Evolutionary conservation across 805 yeast species (phyloP), one percentile per base, ranked within the genome.

Genomic region (Kregervanrija delftensis): DNA sequence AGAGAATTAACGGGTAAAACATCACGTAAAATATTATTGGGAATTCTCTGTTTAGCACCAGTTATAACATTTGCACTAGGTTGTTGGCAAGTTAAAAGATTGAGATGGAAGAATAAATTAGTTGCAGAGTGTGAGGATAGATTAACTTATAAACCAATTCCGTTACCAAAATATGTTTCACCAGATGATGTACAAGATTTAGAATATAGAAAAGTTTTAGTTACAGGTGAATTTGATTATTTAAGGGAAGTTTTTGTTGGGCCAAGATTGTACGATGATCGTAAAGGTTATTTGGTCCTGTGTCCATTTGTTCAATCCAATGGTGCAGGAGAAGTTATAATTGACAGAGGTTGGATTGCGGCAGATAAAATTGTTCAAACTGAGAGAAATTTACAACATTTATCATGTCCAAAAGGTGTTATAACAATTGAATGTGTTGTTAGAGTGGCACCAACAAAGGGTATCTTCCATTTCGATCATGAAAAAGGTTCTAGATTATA

Each of bases 281-380:
- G 72, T 4, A 74, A 79, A 45, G 99, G 99, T 1, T 93, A 86
- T 61, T 65, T 77, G 17, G 73, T 91, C 5, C 78, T 86, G 30
- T 83, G 95, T 5, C 98, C 99, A 11, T 78, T 93, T 55, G 74
- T 79, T 17, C 77, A 95, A 48, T 68, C 77, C 4, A 80, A 77
- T 49, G 86, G 88, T 17, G 93, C 89, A 2, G 76, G 81, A 40
- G 90, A 86, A 43, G 69, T 93, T 13, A 67, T 93, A 43, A 74
- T 93, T 30, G 95, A 87, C 60, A 76, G 99, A 52, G 99, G 99
- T 12, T 93, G 97, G 95, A 79, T 93, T 39, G 67, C 77, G 22
- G 88, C 84, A 52, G 85, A 79, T 11, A 78, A 77, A 49, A 76
- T 78, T 44, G 63, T 65, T 60, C 95, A 71, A 47, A 72, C 46